Evolutionary conservation across 768 basidiomycete species (phyloP).

Genomic region (Boletellus sp.): DNA sequence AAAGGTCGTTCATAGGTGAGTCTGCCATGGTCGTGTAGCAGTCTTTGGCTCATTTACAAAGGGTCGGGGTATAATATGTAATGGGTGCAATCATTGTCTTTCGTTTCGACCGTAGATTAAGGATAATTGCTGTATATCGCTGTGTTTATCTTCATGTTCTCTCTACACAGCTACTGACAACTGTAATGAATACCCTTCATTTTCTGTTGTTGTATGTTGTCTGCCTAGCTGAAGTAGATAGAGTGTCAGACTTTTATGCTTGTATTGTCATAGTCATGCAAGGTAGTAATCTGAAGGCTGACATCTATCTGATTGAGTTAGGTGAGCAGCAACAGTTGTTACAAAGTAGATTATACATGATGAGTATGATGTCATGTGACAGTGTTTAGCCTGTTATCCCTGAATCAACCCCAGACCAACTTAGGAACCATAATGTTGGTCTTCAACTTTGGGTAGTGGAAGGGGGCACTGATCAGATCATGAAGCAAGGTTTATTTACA

Average conservation of each 20-base stretch:
- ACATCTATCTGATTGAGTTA: constrained; percentile 69
- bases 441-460: no score
- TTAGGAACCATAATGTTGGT: no score
- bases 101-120: neutral
- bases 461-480: no score
- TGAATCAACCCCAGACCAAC: no score
- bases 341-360: no score
- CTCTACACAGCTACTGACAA: no score
- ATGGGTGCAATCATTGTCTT: neutral
- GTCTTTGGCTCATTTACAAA: constrained; percentile 9
- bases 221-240: constrained; percentile 68
- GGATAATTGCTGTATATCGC: neutral
- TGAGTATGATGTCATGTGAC: no score
- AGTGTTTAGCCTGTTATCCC: neutral
- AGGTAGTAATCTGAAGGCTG: constrained; percentile 51
- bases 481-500: no score
- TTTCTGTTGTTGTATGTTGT: neutral
- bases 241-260: constrained; percentile 61
- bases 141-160: no score
- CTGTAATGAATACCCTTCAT: no score
- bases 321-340: constrained; percentile 51
- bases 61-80: constrained; percentile 28
- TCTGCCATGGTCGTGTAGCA: neutral
- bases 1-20: constrained; percentile 52
- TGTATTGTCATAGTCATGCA: constrained; percentile 13